Evolutionary conservation across 495 filamentous ascomycete species (phyloP).

Genomic region (Xanthoparmelia taractica): DNA sequence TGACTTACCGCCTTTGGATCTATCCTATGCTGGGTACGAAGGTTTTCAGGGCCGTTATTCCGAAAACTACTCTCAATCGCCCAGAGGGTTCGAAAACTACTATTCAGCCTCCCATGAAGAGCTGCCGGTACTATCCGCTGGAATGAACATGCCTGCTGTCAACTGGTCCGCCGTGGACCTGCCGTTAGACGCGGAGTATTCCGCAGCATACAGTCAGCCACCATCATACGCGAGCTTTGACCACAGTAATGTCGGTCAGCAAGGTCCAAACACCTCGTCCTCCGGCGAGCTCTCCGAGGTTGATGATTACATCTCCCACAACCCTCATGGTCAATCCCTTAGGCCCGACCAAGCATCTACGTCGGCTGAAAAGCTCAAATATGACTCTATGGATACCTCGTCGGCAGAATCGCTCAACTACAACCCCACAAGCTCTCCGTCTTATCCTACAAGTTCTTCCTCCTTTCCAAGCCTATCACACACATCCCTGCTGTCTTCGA

Average conservation of each 20-base stretch:
- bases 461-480: constrained; percentile 48
- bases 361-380: constrained; percentile 17
- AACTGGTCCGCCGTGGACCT: constrained; percentile 71
- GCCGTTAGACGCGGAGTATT: constrained; percentile 44
- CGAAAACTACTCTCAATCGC: constrained; percentile 38
- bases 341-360: constrained; percentile 16
- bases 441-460: constrained; percentile 39
- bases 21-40: constrained; percentile 46
- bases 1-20: constrained; percentile 59
- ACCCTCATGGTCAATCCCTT: constrained; percentile 6
- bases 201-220: constrained; percentile 61
- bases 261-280: constrained; percentile 57
- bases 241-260: constrained; percentile 45
- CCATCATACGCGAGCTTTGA: constrained; percentile 64
- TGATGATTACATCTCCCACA: constrained; percentile 51
- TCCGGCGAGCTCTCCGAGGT: constrained; percentile 71
- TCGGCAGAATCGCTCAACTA: constrained; percentile 25
- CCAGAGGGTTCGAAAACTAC: constrained; percentile 32
- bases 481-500: constrained; percentile 43
- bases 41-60: constrained; percentile 44
- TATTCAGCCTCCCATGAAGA: constrained; percentile 48
- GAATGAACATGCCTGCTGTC: constrained; percentile 53
- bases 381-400: constrained; percentile 33
- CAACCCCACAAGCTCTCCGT: constrained; percentile 30
- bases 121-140: constrained; percentile 57